Conservation (phyloP, 441 rosid genomes). For the Populus tomentosa region DNA sequence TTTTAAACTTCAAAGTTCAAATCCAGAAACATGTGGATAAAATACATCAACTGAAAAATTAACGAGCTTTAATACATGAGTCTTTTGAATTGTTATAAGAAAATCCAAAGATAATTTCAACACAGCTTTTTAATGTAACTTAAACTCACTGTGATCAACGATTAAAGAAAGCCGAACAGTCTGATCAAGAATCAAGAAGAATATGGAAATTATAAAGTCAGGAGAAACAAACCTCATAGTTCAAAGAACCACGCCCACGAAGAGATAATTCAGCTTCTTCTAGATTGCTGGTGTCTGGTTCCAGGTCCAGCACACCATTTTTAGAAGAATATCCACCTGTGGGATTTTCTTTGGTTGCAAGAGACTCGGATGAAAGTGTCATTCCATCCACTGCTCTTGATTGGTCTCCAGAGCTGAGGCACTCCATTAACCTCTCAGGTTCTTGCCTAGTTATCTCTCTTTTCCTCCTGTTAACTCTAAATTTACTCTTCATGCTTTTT, state of each 20-base stretch:
- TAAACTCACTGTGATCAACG: background rate
- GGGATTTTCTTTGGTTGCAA: conserved; percentile 38
- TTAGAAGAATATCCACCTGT: conserved; percentile 43
- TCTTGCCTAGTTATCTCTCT: conserved; percentile 22
- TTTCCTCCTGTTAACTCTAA: conserved; percentile 33
- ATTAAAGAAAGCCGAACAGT: background rate
- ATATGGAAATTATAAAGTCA: background rate
- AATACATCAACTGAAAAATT: too few species aligned
- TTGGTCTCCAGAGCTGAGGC: conserved; percentile 66
- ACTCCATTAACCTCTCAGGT: conserved; percentile 57
- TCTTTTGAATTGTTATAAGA: background rate
- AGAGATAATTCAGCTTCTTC: conserved; percentile 89
- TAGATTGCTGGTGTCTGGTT: conserved; percentile 51
- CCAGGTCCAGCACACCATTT: conserved; percentile 43
- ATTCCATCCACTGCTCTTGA: conserved; percentile 35
- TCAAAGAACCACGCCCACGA: conserved; percentile 74
- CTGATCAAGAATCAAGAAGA: background rate
- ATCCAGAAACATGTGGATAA: background rate
- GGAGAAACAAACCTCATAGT: conserved; percentile 58
- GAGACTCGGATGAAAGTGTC: conserved; percentile 48
- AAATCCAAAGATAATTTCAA: background rate
- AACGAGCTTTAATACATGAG: background rate
- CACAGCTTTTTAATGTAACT: background rate
- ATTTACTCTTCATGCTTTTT: conserved; percentile 48
- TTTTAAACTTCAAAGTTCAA: background rate